A percentile compares a stretch with the other conserved stretches of the same genome.
phyloP scores from a whole-genome alignment of 2,329 filamentous ascomycete species.

The Magnaporthiopsis rhizophila region DNA sequence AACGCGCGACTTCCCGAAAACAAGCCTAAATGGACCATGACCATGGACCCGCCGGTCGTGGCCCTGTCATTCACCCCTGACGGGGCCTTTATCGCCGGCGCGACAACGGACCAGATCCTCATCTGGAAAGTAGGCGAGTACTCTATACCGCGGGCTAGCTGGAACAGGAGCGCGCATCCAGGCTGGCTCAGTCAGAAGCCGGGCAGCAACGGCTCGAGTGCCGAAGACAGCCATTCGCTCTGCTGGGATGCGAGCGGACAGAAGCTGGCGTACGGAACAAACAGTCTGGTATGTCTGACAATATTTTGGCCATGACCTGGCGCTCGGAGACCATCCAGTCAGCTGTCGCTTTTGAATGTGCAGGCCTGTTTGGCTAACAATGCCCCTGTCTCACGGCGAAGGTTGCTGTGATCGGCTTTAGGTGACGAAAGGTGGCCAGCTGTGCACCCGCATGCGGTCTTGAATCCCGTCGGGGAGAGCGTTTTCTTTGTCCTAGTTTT shows the following conservation, averaged over 20 bases:
- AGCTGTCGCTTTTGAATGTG: too few species aligned
- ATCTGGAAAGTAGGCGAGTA: slow-evolving; percentile 59
- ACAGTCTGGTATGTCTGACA: slow-evolving; percentile 45
- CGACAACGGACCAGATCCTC: slow-evolving; percentile 48
- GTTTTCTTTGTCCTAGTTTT: background rate
- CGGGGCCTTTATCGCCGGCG: slow-evolving; percentile 54
- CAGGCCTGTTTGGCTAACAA: too few species aligned
- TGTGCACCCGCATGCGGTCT: background rate
- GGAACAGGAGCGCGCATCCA: slow-evolving; percentile 45
- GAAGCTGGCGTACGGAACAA: slow-evolving; percentile 55
- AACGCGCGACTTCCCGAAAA: slow-evolving; percentile 47
- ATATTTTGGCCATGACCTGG: background rate
- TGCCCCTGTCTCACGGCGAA: background rate
- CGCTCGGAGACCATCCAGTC: too few species aligned
- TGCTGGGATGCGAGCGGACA: slow-evolving; percentile 56
- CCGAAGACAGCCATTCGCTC: slow-evolving; percentile 53
- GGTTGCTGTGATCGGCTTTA: slow-evolving; percentile 18
- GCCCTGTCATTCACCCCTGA: slow-evolving; percentile 56
- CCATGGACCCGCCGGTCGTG: slow-evolving; percentile 50
- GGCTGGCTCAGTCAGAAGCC: slow-evolving; percentile 52
- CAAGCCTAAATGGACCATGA: slow-evolving; percentile 52
- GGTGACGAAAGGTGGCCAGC: slow-evolving; percentile 7
- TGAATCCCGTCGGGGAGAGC: background rate
- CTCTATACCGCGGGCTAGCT: slow-evolving; percentile 50
- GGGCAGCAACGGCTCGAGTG: slow-evolving; percentile 42